These are phyloP conservation scores for Escovopsis weberi DNA, from an alignment of 2,329 filamentous ascomycete species.

Conservation along the genomic window DNA sequence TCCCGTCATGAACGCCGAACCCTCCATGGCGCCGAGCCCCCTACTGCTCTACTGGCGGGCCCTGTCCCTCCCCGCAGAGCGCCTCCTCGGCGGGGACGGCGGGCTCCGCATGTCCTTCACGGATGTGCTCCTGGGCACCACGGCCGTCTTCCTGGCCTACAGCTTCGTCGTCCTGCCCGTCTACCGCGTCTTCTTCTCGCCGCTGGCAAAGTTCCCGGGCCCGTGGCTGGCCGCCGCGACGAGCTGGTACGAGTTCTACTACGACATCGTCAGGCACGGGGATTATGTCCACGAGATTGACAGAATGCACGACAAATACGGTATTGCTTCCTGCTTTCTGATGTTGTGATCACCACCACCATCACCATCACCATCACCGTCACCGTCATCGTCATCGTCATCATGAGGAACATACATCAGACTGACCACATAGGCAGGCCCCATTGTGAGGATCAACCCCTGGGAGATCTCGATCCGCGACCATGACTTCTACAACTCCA, in stretches of 20 bases:
- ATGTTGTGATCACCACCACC: not conserved
- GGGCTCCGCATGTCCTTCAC: no score
- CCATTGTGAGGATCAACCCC: conserved; percentile 4
- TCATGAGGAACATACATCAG: not conserved
- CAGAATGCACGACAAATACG: conserved; percentile 6
- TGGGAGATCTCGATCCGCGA: conserved; percentile 3
- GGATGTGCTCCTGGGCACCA: no score
- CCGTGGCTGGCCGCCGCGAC: conserved; percentile 10
- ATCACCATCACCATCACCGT: not conserved
- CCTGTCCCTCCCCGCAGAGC: not conserved
- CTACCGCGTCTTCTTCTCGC: conserved; percentile 11
- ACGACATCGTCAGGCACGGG: conserved; percentile 1
- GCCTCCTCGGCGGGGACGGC: not conserved
- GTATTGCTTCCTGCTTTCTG: not conserved
- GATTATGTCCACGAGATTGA: conserved; percentile 3
- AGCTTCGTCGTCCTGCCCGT: conserved; percentile 1
- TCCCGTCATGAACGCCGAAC: not conserved
- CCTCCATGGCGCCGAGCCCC: not conserved
- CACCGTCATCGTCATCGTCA: not conserved
- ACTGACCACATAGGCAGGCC: not conserved
- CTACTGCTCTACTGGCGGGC: not conserved
- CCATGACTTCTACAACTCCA: not conserved
- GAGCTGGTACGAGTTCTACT: conserved; percentile 4
- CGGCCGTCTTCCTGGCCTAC: not conserved
- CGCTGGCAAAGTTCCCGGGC: conserved; percentile 11